Conservation (phyloP, 176 grass and related monocot genomes). For the Tillandsia fasciculata region DNA sequence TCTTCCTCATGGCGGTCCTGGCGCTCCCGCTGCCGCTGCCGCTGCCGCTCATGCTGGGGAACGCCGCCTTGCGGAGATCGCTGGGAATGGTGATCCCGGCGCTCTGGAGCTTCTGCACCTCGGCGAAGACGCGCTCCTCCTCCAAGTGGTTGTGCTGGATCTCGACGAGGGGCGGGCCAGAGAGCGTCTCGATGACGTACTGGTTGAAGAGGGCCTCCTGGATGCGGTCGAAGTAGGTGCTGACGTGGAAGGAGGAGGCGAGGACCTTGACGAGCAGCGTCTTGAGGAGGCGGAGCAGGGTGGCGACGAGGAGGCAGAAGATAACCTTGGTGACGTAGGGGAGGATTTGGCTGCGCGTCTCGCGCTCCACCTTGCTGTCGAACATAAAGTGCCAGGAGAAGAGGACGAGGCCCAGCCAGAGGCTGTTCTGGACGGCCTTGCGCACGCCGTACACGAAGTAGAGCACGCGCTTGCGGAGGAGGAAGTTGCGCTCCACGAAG, state of each 20-base stretch:
- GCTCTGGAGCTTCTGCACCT: slow-evolving; percentile 69
- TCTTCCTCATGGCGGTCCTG: not conserved
- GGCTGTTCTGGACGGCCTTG: slow-evolving; percentile 66
- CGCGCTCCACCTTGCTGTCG: slow-evolving; percentile 32
- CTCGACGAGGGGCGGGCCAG: slow-evolving; percentile 56
- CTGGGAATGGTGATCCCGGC: slow-evolving; percentile 51
- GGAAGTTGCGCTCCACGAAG: slow-evolving; percentile 80
- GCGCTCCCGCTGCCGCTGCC: not conserved
- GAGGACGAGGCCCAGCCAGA: slow-evolving; percentile 87
- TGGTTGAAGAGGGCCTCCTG: slow-evolving; percentile 96
- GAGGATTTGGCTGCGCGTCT: slow-evolving; percentile 37
- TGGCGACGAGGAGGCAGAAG: slow-evolving; percentile 74
- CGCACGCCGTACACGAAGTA: slow-evolving; percentile 98
- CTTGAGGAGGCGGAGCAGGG: slow-evolving; percentile 63
- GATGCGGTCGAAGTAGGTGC: slow-evolving; percentile 95
- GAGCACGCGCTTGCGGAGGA: slow-evolving; percentile 77
- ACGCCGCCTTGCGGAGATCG: slow-evolving; percentile 40
- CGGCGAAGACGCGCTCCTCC: slow-evolving; percentile 55
- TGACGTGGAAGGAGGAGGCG: slow-evolving; percentile 89
- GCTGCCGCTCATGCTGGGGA: slow-evolving; percentile 21
- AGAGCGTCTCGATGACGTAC: slow-evolving; percentile 91
- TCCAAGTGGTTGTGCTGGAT: slow-evolving; percentile 14
- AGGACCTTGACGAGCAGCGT: slow-evolving; percentile 92
- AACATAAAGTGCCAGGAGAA: slow-evolving; percentile 68
- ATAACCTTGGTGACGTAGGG: slow-evolving; percentile 85